These are phyloP conservation scores for Gossypium herbaceum DNA, from an alignment of 345 rosid genomes.

Conservation along the genomic window DNA sequence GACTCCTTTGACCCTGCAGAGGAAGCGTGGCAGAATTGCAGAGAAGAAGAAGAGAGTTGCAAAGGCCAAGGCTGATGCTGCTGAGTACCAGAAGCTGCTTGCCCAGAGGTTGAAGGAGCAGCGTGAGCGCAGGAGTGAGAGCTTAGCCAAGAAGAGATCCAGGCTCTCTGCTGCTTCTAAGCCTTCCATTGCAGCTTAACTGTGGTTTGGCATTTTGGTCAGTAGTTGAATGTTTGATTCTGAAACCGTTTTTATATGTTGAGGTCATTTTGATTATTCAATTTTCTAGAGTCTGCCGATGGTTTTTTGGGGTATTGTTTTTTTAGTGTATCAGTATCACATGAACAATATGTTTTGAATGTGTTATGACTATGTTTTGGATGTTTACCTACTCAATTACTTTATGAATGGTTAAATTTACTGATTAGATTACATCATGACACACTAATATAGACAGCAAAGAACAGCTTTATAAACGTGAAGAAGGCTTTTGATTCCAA, in stretches of 20 bases:
- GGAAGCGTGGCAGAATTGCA: conserved; percentile 73
- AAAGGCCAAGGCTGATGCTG: conserved; percentile 88
- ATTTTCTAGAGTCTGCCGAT: not conserved
- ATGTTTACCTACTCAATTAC: not conserved
- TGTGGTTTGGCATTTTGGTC: conserved; percentile 4
- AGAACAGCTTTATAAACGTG: too few relatives aligned
- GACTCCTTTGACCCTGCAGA: conserved; percentile 77
- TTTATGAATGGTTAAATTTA: not conserved
- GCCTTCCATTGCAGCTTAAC: conserved; percentile 59
- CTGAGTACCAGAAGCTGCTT: conserved; percentile 85
- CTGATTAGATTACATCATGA: not conserved
- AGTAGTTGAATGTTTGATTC: not conserved
- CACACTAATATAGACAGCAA: too few relatives aligned
- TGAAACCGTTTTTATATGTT: not conserved
- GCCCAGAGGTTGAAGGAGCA: conserved; percentile 82
- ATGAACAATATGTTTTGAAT: not conserved
- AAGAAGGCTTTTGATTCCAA: too few relatives aligned
- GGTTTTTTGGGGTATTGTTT: not conserved
- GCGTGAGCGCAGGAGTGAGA: conserved; percentile 82
- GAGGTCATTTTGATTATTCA: conserved; percentile 10
- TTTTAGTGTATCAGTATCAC: not conserved
- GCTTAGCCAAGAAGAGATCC: conserved; percentile 88
- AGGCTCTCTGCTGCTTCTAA: conserved; percentile 73
- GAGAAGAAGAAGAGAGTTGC: conserved; percentile 84
- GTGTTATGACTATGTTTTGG: not conserved